Evolutionary conservation across 129 eudicot species (phyloP).

Genomic region (Artemisia annua): DNA sequence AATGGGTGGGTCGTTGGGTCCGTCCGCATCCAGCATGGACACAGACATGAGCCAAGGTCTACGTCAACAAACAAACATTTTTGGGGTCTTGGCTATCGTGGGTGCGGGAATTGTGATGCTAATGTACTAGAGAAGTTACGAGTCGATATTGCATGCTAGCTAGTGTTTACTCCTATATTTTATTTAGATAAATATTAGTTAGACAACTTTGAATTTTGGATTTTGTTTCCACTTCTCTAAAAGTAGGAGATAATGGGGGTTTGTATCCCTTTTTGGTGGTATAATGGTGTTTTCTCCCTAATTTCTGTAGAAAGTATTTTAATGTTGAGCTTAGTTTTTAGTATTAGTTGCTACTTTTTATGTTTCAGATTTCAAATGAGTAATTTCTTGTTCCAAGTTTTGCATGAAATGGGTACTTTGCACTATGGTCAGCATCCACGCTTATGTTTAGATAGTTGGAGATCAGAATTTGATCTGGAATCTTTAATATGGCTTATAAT

Average conservation of each 20-base stretch:
- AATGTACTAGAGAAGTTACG: slow-evolving; percentile 1
- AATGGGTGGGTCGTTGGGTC: slow-evolving; percentile 32
- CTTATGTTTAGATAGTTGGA: too few relatives aligned
- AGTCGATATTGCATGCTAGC: slow-evolving; percentile 10
- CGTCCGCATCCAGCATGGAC: slow-evolving; percentile 41
- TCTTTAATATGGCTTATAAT: too few relatives aligned
- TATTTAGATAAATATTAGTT: background rate
- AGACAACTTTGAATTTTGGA: slow-evolving; percentile 10
- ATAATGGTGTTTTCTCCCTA: slow-evolving; percentile 22
- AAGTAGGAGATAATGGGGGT: slow-evolving; percentile 13
- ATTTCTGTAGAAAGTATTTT: slow-evolving; percentile 18
- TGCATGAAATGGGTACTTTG: background rate
- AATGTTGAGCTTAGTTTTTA: slow-evolving; percentile 9
- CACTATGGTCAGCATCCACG: too few relatives aligned
- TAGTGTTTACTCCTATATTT: background rate
- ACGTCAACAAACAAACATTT: slow-evolving; percentile 17
- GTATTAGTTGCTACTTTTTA: too few relatives aligned
- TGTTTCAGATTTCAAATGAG: background rate
- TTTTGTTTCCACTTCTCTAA: slow-evolving; percentile 19
- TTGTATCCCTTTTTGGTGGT: slow-evolving; percentile 24
- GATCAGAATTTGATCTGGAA: too few relatives aligned
- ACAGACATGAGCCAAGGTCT: slow-evolving; percentile 33
- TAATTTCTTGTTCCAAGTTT: slow-evolving; percentile 8
- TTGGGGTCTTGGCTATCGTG: background rate
- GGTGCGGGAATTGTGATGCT: slow-evolving; percentile 13